Conservation (phyloP, 1,284 basidiomycete species). For the Puccinia novopanici region DNA sequence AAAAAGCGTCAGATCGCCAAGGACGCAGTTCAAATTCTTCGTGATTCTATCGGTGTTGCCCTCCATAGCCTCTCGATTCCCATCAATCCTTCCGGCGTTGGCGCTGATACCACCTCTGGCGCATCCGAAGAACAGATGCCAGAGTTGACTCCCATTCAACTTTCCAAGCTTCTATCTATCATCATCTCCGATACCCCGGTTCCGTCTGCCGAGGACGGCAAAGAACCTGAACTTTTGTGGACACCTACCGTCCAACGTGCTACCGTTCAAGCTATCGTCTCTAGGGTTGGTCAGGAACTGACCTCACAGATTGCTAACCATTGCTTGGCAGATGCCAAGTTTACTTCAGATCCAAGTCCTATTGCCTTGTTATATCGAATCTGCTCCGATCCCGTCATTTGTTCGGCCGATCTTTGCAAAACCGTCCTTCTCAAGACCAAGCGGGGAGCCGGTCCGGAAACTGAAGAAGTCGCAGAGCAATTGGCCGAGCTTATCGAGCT, state of each 20-base stretch:
- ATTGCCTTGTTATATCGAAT: constrained; percentile 42
- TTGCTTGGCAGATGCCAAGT: constrained; percentile 40
- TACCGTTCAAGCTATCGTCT: constrained; percentile 45
- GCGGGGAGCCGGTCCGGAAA: background rate
- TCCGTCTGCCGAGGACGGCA: background rate
- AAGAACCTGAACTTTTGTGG: constrained; percentile 40
- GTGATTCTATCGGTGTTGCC: constrained; percentile 44
- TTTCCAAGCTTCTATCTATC: constrained; percentile 75
- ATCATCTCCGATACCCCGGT: constrained; percentile 69
- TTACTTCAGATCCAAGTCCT: constrained; percentile 25
- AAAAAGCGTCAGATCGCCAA: constrained; percentile 51
- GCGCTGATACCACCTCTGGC: constrained; percentile 71
- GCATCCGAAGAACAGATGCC: constrained; percentile 55
- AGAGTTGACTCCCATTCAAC: constrained; percentile 72
- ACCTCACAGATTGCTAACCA: constrained; percentile 47
- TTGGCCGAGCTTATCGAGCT: constrained; percentile 31
- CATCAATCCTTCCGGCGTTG: constrained; percentile 51
- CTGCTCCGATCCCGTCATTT: constrained; percentile 45
- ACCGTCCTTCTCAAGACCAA: constrained; percentile 40
- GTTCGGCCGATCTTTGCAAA: constrained; percentile 45
- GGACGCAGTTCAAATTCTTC: constrained; percentile 52
- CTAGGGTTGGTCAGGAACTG: constrained; percentile 41
- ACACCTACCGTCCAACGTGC: constrained; percentile 46
- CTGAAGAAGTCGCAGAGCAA: constrained; percentile 27
- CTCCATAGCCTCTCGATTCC: constrained; percentile 49